phyloP scores from a whole-genome alignment of 441 rosid species.

The Pelargonium fulgidum region DNA sequence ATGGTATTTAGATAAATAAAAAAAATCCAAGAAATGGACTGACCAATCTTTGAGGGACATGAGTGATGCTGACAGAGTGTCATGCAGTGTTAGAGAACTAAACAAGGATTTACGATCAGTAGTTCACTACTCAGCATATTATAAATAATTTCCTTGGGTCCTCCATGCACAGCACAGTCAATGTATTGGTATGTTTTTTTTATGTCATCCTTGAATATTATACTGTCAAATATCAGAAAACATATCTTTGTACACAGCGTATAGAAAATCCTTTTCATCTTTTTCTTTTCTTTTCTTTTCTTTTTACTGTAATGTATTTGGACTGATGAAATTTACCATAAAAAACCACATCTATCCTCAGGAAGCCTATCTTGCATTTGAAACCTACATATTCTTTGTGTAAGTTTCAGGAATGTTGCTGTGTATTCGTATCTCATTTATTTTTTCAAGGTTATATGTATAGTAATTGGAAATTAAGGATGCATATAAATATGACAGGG shows the following conservation, averaged over 20 bases:
- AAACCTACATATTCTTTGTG: too few species aligned
- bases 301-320: too few species aligned
- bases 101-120: background rate
- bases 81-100: background rate
- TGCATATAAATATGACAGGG: conserved; percentile 22
- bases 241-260: too few species aligned
- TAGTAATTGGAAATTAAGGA: background rate
- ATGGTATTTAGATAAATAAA: background rate
- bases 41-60: background rate
- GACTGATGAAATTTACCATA: background rate
- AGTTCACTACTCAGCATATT: background rate
- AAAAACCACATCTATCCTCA: too few species aligned
- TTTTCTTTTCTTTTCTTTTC: too few species aligned
- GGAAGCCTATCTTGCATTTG: too few species aligned
- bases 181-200: background rate
- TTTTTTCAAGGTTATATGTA: too few species aligned
- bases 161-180: background rate
- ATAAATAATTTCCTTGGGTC: background rate
- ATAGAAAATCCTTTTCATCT: too few species aligned
- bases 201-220: background rate
- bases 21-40: background rate
- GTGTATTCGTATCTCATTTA: too few species aligned
- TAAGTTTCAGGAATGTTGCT: too few species aligned
- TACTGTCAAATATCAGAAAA: background rate
- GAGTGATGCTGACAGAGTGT: background rate